Evolutionary conservation across 31 red algal species (phyloP).

Genomic region (Endocladia muricata): DNA sequence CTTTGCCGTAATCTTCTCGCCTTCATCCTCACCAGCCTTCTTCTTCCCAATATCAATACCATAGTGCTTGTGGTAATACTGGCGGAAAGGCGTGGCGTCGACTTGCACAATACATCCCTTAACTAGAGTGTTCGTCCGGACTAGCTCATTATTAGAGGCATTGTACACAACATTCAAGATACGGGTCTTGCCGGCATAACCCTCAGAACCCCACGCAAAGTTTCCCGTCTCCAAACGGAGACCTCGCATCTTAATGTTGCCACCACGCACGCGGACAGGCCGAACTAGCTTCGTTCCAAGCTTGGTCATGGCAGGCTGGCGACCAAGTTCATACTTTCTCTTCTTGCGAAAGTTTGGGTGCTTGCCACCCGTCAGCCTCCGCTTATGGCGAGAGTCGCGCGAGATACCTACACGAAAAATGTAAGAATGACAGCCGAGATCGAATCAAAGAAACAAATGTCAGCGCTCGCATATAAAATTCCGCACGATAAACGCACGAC

Average conservation of each 20-base stretch:
- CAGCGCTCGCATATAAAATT: neutral
- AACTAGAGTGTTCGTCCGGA: constrained; percentile 94
- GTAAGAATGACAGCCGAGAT: neutral
- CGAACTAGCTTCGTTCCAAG: constrained; percentile 91
- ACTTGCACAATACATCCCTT: constrained; percentile 92
- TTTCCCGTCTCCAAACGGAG: constrained; percentile 90
- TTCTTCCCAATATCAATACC: constrained; percentile 97
- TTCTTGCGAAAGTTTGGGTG: constrained; percentile 85
- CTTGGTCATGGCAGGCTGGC: constrained; percentile 91
- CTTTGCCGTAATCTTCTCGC: constrained; percentile 50
- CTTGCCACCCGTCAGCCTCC: constrained; percentile 94
- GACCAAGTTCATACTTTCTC: constrained; percentile 93
- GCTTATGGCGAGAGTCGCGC: constrained; percentile 90
- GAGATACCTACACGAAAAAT: constrained; percentile 74
- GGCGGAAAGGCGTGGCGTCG: constrained; percentile 89
- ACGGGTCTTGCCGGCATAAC: constrained; percentile 70
- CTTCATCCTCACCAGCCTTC: constrained; percentile 72
- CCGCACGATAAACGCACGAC: neutral
- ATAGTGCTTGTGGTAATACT: constrained; percentile 84
- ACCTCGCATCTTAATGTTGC: constrained; percentile 87
- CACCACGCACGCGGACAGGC: constrained; percentile 92
- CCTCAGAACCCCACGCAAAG: constrained; percentile 90
- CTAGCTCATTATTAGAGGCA: constrained; percentile 95
- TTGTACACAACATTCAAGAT: constrained; percentile 95
- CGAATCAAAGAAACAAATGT: neutral